Conservation (phyloP, 148 eudicot species). For the Dysphania ambrosioides region DNA sequence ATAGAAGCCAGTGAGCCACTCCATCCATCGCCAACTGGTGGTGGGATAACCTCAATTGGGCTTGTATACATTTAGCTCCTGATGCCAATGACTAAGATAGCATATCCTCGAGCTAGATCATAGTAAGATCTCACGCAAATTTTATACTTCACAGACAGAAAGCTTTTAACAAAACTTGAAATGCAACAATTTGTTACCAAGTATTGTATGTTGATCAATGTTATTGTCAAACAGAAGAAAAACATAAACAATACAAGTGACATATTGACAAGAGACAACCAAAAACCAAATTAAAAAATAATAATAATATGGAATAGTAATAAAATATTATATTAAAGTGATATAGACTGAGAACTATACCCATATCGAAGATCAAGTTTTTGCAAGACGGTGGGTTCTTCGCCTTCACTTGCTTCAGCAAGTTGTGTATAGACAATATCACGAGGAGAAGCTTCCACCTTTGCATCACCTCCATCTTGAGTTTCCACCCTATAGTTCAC, state of each 20-base stretch:
- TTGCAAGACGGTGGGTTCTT: slow-evolving; percentile 65
- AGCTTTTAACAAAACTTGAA: slow-evolving; percentile 5
- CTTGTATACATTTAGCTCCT: too few species aligned
- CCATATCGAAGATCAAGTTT: slow-evolving; percentile 97
- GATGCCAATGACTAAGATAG: too few species aligned
- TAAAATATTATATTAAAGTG: slow-evolving; percentile 14
- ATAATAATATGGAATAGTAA: not conserved
- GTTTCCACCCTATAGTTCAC: slow-evolving; percentile 79
- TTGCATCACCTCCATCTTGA: slow-evolving; percentile 98
- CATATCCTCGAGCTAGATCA: too few species aligned
- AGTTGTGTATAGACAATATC: slow-evolving; percentile 81
- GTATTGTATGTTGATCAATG: too few species aligned
- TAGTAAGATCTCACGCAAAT: not conserved
- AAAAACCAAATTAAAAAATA: too few species aligned
- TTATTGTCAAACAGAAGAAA: too few species aligned
- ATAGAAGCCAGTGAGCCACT: too few species aligned
- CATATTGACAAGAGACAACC: too few species aligned
- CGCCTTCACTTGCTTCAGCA: slow-evolving; percentile 67
- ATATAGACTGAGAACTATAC: too few species aligned
- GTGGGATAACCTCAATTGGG: too few species aligned
- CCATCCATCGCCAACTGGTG: too few species aligned
- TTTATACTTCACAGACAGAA: not conserved
- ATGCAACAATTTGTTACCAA: not conserved
- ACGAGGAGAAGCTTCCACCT: slow-evolving; percentile 92
- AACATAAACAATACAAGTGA: too few species aligned